Evolutionary conservation across 495 filamentous ascomycete species (phyloP).

Genomic region (Jackrogersella multiformis): DNA sequence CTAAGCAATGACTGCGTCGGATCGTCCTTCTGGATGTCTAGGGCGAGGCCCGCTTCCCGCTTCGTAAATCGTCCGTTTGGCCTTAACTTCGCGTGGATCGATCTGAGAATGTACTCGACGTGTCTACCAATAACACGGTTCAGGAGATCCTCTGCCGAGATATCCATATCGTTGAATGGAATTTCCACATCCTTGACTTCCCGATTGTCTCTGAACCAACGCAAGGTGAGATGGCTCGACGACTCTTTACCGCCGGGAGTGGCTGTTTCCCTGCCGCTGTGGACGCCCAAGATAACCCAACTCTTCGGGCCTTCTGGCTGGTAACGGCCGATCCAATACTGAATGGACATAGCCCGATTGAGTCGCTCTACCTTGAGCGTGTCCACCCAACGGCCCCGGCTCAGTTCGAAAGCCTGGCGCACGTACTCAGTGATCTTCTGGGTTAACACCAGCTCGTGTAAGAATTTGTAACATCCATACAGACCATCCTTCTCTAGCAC

Average conservation of each 20-base stretch:
- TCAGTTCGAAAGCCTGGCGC: conserved; percentile 76
- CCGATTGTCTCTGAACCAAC: conserved; percentile 86
- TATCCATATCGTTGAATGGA: conserved; percentile 67
- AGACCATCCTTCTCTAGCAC: conserved; percentile 72
- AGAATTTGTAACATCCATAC: conserved; percentile 77
- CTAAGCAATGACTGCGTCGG: conserved; percentile 72
- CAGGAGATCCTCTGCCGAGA: conserved; percentile 78
- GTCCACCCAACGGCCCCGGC: conserved; percentile 75
- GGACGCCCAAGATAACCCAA: conserved; percentile 89
- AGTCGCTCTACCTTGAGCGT: conserved; percentile 77
- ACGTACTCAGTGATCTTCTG: conserved; percentile 84
- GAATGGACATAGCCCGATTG: conserved; percentile 80
- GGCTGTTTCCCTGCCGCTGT: conserved; percentile 64
- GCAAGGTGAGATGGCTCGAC: conserved; percentile 65
- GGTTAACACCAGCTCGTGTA: conserved; percentile 86
- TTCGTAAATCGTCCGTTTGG: conserved; percentile 65
- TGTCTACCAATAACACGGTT: conserved; percentile 80
- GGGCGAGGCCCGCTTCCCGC: conserved; percentile 61
- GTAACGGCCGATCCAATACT: conserved; percentile 81
- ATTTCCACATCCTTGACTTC: conserved; percentile 74
- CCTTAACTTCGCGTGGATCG: conserved; percentile 66
- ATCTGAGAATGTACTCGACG: conserved; percentile 68
- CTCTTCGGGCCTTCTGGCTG: conserved; percentile 70
- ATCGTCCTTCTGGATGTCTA: conserved; percentile 64
- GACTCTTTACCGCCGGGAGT: conserved; percentile 47